Base-by-base conservation (phyloP, 371 early-diverging fungal species). In the Apophysomyces trapeziformis region DNA sequence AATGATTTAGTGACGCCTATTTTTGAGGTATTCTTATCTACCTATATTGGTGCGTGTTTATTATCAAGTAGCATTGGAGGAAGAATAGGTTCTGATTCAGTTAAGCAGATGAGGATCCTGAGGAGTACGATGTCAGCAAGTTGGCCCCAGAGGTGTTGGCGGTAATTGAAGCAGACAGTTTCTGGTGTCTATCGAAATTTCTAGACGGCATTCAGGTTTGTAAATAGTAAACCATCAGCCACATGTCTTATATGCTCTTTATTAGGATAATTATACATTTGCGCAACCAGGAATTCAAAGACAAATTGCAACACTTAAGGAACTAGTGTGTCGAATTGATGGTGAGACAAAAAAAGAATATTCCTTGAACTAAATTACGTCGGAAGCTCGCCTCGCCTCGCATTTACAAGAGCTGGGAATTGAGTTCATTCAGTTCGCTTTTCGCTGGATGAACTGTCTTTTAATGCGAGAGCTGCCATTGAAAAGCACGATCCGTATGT, bases 401-500 rank as follows among this genome's bases (percentile, higher is more conserved):
- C 99, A 98, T 75, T 83, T 99, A 38, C 88, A 91, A 58, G 76
- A 85, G 1, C 92, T 97, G 79, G 92, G 92, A 9, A 86, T 99
- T 16, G 96, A 99, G 66, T 97, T 97, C 73, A 94, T 99, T 58
- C 98, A 99, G 75, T 98, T 99, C 87, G 95, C 97, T 14, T 99
- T 99, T 74, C 87, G 99, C 45, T 99, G 99, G 99, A 96, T 99
- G 92, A 99, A 98, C 76, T 99, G 99, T 73, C 74, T 99, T 60
- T 81, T 99, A 73, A 95, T 98, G 94, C 88, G 99, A 45, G 99
- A 99, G 77, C 77, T 99, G 41, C 87, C 93, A 14, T 76, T 99
- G 11, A 72, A 82, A 41, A 87, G 87, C 65, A 95, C 90, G 11
- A 91, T 98, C 38, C 92, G 98, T 36, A 95, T 99, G 92, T 99